These are phyloP conservation scores for Pelargonium fulgidum DNA, from an alignment of 441 rosid species.

Conservation along the genomic window DNA sequence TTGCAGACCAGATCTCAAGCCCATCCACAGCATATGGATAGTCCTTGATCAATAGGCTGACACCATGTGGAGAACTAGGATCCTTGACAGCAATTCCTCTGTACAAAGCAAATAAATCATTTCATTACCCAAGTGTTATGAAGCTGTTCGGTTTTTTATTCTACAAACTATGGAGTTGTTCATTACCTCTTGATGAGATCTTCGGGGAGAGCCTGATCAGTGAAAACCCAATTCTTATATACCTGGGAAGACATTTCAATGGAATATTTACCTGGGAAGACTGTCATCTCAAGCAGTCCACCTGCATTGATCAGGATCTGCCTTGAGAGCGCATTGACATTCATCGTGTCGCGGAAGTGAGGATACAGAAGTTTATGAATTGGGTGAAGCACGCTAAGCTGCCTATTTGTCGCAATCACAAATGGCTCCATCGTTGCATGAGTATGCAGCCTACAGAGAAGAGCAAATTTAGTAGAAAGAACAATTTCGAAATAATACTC, in stretches of 20 bases:
- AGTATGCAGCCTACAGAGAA: conserved; percentile 52
- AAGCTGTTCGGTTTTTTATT: background rate
- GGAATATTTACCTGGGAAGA: conserved; percentile 43
- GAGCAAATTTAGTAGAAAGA: background rate
- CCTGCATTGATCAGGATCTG: conserved; percentile 43
- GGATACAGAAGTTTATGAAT: conserved; percentile 50
- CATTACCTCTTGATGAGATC: conserved; percentile 56
- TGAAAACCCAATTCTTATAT: conserved; percentile 58
- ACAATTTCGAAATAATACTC: background rate
- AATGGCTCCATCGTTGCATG: conserved; percentile 66
- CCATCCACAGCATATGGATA: conserved; percentile 65
- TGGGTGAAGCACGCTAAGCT: conserved; percentile 61
- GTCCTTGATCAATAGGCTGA: conserved; percentile 40
- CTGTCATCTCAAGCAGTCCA: conserved; percentile 52
- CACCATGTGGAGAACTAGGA: conserved; percentile 31
- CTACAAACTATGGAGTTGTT: background rate
- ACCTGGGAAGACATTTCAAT: conserved; percentile 54
- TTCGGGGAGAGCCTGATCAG: conserved; percentile 57
- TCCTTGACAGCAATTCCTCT: conserved; percentile 51
- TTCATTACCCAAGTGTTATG: background rate
- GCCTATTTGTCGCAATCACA: conserved; percentile 61
- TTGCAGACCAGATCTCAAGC: conserved; percentile 53
- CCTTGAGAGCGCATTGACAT: conserved; percentile 49
- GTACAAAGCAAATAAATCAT: background rate
- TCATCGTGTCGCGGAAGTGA: conserved; percentile 66